Evolutionary conservation across 768 basidiomycete species (phyloP).

Genomic region (Phylloporus scabripes): DNA sequence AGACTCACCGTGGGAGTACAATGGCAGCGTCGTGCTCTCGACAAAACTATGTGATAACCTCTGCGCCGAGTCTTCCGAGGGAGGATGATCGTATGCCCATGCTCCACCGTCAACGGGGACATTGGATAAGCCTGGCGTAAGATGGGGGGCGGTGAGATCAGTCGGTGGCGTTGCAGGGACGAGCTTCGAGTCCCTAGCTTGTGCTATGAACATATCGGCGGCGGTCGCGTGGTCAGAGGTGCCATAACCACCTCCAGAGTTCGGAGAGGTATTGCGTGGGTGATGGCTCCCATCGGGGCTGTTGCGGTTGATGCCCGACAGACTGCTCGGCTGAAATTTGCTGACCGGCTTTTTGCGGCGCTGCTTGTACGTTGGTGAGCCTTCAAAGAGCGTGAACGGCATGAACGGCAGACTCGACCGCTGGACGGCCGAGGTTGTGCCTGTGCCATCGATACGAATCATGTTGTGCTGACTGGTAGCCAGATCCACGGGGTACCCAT

Average conservation of each 20-base stretch:
- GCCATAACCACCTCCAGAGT: conserved; percentile 27
- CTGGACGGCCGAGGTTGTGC: conserved; percentile 15
- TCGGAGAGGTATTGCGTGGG: conserved; percentile 7
- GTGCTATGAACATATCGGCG: conserved; percentile 62
- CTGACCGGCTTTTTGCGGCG: conserved; percentile 69
- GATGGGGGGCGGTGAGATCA: conserved; percentile 15
- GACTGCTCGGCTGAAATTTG: conserved; percentile 23
- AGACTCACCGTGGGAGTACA: conserved; percentile 22
- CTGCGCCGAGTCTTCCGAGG: conserved; percentile 15
- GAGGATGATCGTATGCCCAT: conserved; percentile 17
- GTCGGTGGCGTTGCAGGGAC: conserved; percentile 16
- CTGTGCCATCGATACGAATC: conserved; percentile 26
- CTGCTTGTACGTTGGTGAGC: conserved; percentile 84
- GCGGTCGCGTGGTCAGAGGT: conserved; percentile 39
- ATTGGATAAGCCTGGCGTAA: conserved; percentile 19
- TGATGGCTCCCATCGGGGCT: conserved; percentile 18
- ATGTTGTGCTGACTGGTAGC: conserved; percentile 9
- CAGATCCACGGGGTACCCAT: conserved; percentile 12
- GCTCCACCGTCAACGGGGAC: conserved; percentile 19
- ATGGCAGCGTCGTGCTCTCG: conserved; percentile 11
- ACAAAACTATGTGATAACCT: conserved; percentile 17
- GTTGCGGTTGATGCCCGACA: conserved; percentile 26
- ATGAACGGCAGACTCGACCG: conserved; percentile 41
- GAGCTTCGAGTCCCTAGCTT: conserved; percentile 47
- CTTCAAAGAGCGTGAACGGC: conserved; percentile 73